Conservation (phyloP, 441 rosid genomes). For the Adansonia gregorii region DNA sequence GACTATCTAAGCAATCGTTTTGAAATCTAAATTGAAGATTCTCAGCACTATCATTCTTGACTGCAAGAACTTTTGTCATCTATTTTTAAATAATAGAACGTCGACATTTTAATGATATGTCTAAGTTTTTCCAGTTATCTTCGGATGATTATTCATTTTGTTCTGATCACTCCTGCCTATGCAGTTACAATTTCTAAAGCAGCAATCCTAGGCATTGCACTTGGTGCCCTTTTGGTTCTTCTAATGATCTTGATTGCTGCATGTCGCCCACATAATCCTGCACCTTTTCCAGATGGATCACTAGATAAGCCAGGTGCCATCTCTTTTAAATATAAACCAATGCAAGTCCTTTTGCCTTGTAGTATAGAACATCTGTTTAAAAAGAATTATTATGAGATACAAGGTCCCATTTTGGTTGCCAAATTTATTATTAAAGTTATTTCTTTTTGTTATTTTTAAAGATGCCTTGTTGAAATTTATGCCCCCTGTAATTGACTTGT, state of each 20-base stretch:
- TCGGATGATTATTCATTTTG: background rate
- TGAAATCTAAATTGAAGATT: background rate
- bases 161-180: slow-evolving; percentile 18
- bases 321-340: background rate
- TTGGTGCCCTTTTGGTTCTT: slow-evolving; percentile 83
- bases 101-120: background rate
- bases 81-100: background rate
- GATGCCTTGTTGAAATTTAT: slow-evolving; percentile 20
- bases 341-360: slow-evolving; percentile 1
- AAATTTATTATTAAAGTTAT: background rate
- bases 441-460: background rate
- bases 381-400: background rate
- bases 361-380: background rate
- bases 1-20: too few species aligned
- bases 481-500: slow-evolving; percentile 26
- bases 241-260: slow-evolving; percentile 84
- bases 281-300: slow-evolving; percentile 70
- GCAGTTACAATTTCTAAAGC: slow-evolving; percentile 90
- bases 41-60: background rate
- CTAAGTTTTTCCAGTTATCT: background rate
- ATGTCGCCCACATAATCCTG: slow-evolving; percentile 70
- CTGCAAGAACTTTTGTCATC: background rate
- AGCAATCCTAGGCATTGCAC: slow-evolving; percentile 86
- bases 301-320: slow-evolving; percentile 82
- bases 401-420: background rate